phyloP scores from a whole-genome alignment of 306 rosid species.

The Inga leiocalycina region DNA sequence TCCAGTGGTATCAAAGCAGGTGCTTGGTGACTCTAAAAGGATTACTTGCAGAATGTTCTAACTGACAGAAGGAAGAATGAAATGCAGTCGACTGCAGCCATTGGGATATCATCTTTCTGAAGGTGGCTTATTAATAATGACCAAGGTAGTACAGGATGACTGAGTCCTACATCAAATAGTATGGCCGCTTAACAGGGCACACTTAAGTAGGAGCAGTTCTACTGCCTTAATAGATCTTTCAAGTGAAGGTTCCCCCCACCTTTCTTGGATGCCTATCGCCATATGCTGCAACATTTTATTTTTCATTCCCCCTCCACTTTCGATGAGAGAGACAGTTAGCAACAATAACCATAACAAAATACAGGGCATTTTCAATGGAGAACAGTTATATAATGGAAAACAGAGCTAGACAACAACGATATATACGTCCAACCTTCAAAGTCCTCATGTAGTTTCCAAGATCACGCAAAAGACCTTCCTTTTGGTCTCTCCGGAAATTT shows the following conservation, averaged over 20 bases:
- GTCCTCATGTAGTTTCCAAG: constrained; percentile 90
- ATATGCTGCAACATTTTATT: background rate
- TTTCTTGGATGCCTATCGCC: background rate
- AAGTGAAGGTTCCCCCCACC: background rate
- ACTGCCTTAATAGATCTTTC: background rate
- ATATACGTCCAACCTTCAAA: constrained; percentile 72
- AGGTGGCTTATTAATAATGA: background rate
- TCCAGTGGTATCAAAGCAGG: background rate
- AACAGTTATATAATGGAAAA: constrained; percentile 13
- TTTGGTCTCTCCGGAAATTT: constrained; percentile 76
- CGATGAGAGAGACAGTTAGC: background rate
- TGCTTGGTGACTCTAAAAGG: background rate
- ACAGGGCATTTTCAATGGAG: constrained; percentile 26
- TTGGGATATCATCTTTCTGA: background rate
- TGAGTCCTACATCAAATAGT: background rate
- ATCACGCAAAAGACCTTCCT: constrained; percentile 81
- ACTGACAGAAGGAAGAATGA: background rate
- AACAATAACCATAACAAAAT: constrained; percentile 26
- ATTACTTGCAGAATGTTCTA: background rate
- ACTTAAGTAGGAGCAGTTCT: background rate
- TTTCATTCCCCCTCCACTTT: background rate
- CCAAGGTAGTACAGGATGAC: background rate
- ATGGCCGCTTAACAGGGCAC: background rate
- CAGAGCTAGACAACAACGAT: constrained; percentile 24
- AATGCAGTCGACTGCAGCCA: background rate